These are phyloP conservation scores for Iberis amara DNA, from an alignment of 441 rosid species.

Conservation along the genomic window DNA sequence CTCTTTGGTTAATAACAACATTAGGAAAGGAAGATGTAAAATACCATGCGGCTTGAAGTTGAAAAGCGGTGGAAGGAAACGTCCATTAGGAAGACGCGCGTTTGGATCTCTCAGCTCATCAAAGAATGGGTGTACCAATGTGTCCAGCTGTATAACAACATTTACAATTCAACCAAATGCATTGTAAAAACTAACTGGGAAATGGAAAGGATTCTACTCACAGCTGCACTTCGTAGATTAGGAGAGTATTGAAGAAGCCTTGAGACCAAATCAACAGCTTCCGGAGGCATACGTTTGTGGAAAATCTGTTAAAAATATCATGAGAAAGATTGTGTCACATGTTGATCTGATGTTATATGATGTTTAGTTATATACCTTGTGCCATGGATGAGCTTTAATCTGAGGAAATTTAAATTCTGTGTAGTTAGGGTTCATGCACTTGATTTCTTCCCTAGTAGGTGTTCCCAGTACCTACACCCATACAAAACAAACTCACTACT, in stretches of 20 bases:
- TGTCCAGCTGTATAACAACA: slow-evolving; percentile 54
- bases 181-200: too few species aligned
- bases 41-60: slow-evolving; percentile 79
- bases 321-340: too few species aligned
- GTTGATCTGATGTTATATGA: slow-evolving; percentile 11
- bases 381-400: too few species aligned
- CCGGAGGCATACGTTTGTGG: slow-evolving; percentile 90
- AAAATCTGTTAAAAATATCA: slow-evolving; percentile 45
- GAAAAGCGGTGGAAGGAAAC: slow-evolving; percentile 84
- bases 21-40: too few species aligned
- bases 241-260: slow-evolving; percentile 92
- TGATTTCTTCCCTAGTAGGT: slow-evolving; percentile 94
- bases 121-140: slow-evolving; percentile 80
- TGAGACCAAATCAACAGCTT: slow-evolving; percentile 92
- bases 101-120: slow-evolving; percentile 80
- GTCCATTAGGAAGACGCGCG: slow-evolving; percentile 72
- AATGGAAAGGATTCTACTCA: too few species aligned
- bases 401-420: slow-evolving; percentile 54
- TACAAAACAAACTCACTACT: too few species aligned
- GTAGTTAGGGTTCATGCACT: slow-evolving; percentile 98
- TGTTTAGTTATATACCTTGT: not conserved
- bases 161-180: slow-evolving; percentile 4
- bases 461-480: slow-evolving; percentile 78
- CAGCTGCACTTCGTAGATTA: slow-evolving; percentile 83
- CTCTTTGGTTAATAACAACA: too few species aligned